Conservation (phyloP, 2,329 filamentous ascomycete genomes). For the Ceratocystis eucalypticola region DNA sequence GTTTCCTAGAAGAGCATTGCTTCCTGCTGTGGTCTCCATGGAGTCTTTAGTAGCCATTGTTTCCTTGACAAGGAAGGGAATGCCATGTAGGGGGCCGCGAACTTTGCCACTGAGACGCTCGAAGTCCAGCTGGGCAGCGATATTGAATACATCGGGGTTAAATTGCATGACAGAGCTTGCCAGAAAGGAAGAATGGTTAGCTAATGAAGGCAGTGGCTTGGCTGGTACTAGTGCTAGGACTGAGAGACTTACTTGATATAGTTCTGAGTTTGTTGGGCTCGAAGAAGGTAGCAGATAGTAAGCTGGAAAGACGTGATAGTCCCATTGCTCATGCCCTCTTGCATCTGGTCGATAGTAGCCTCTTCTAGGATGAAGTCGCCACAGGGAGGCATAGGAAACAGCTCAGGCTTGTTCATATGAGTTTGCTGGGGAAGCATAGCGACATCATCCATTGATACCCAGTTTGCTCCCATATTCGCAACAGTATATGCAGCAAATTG, state of each 20-base stretch:
- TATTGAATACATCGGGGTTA: constrained; percentile 52
- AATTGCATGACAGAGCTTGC: constrained; percentile 45
- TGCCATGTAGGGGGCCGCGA: constrained; percentile 57
- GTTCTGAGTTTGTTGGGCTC: constrained; percentile 47
- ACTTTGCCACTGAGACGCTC: constrained; percentile 44
- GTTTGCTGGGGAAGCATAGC: constrained; percentile 27
- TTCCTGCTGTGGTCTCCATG: constrained; percentile 62
- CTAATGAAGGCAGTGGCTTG: neutral
- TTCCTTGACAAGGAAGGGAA: constrained; percentile 64
- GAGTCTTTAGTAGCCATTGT: constrained; percentile 55
- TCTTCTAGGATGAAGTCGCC: constrained; percentile 50
- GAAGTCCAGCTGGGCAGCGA: constrained; percentile 46
- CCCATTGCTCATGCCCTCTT: constrained; percentile 41
- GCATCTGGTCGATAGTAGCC: constrained; percentile 56
- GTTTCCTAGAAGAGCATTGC: constrained; percentile 50
- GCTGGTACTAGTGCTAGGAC: neutral
- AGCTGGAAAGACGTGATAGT: constrained; percentile 45
- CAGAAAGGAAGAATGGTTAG: neutral
- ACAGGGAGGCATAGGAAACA: constrained; percentile 52
- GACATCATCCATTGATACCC: neutral
- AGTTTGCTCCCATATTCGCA: neutral
- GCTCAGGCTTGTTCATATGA: constrained; percentile 27
- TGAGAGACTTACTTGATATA: constrained; percentile 44
- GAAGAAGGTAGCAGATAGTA: constrained; percentile 46
- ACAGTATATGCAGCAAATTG: neutral